phyloP scores from a whole-genome alignment of 2,329 filamentous ascomycete genomes.

The Xylaria arbuscula region DNA sequence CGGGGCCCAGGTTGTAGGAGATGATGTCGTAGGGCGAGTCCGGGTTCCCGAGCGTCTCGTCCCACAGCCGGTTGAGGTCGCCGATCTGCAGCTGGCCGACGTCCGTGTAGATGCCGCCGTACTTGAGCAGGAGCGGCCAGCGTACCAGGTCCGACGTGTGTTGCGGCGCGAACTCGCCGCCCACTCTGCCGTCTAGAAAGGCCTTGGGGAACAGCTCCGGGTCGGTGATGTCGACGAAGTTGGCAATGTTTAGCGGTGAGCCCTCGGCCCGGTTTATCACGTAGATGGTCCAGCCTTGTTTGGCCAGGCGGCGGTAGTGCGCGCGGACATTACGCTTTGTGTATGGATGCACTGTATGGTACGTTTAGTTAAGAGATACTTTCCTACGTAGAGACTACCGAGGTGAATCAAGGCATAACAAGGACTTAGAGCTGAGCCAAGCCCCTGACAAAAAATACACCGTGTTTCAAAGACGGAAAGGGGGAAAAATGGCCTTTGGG shows the following conservation, averaged over 20 bases:
- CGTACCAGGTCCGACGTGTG: constrained; percentile 69
- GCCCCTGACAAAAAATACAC: not conserved
- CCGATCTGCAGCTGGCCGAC: constrained; percentile 68
- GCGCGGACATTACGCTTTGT: constrained; percentile 63
- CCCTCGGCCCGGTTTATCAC: constrained; percentile 59
- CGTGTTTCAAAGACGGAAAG: not conserved
- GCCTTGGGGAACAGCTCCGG: constrained; percentile 59
- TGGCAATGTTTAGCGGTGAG: constrained; percentile 60
- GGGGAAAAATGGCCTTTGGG: not conserved
- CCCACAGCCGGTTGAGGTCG: constrained; percentile 66
- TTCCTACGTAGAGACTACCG: not conserved
- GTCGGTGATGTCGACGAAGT: constrained; percentile 61
- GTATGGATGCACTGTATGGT: constrained; percentile 58
- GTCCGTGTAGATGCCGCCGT: constrained; percentile 69
- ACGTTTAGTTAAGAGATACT: constrained; percentile 12
- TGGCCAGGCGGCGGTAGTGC: constrained; percentile 64
- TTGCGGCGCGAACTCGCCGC: constrained; percentile 62
- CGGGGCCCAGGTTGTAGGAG: constrained; percentile 56
- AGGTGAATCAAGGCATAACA: not conserved
- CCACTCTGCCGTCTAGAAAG: constrained; percentile 61
- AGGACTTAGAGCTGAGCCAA: not conserved
- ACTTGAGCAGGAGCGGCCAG: constrained; percentile 65
- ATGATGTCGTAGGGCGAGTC: constrained; percentile 60
- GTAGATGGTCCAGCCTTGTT: constrained; percentile 64
- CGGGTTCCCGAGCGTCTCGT: constrained; percentile 58